Evolutionary conservation across 768 basidiomycete species (phyloP).

Genomic region (Neoboletus subvelutipes): DNA sequence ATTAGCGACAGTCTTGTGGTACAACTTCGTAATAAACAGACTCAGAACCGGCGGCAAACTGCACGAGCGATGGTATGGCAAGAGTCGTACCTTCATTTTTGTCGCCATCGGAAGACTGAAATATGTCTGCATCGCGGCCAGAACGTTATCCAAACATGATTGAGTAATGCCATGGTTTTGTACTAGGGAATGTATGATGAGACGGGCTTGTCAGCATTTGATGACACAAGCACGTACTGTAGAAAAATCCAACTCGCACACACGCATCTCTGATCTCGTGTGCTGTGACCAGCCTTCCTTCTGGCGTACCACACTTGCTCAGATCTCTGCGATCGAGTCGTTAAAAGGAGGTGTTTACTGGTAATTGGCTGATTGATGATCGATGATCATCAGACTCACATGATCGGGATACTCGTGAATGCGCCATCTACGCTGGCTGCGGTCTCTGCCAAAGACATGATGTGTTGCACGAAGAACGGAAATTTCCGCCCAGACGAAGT

Average conservation of each 20-base stretch:
- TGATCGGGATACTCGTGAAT: constrained; percentile 26
- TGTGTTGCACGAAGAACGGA: neutral
- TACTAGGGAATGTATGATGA: constrained; percentile 43
- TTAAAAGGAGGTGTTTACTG: neutral
- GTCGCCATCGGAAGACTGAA: constrained; percentile 60
- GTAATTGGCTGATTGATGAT: too few species aligned
- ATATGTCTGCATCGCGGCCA: constrained; percentile 56
- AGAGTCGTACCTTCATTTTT: constrained; percentile 60
- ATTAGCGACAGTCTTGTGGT: constrained; percentile 62
- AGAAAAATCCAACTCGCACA: constrained; percentile 83
- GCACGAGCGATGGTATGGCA: neutral
- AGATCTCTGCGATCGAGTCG: constrained; percentile 18
- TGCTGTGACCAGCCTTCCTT: constrained; percentile 47
- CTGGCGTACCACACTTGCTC: constrained; percentile 16
- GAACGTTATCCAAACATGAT: constrained; percentile 41
- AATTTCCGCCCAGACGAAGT: neutral
- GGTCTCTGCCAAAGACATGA: constrained; percentile 24
- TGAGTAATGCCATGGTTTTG: constrained; percentile 74
- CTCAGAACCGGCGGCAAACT: neutral
- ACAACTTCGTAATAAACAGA: constrained; percentile 44
- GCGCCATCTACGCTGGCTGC: constrained; percentile 19
- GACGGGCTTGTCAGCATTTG: neutral
- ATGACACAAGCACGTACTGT: constrained; percentile 44
- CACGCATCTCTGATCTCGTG: constrained; percentile 69
- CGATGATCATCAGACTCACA: constrained; percentile 17